Evolutionary conservation across 257 asterid genomes (phyloP).

Genomic region (Nyctanthes arbortristis): DNA sequence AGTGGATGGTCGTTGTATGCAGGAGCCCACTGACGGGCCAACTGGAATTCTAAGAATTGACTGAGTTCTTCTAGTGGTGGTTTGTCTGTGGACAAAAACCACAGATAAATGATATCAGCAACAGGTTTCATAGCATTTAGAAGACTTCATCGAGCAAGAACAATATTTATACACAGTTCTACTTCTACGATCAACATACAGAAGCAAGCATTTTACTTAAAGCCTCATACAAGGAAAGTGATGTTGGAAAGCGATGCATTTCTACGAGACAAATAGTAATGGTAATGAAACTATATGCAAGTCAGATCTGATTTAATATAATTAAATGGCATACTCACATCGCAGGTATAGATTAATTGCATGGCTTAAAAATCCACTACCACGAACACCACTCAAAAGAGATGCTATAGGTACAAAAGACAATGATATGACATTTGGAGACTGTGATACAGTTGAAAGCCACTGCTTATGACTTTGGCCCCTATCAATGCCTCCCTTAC

Average conservation of each 20-base stretch:
- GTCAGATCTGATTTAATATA: too few species aligned
- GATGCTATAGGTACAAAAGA: constrained; percentile 91
- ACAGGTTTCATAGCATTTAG: constrained; percentile 6
- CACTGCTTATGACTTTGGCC: constrained; percentile 88
- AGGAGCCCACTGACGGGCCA: constrained; percentile 98
- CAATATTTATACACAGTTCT: background rate
- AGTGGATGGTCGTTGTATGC: constrained; percentile 87
- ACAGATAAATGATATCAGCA: constrained; percentile 18
- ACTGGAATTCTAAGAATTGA: constrained; percentile 83
- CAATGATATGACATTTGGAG: constrained; percentile 91
- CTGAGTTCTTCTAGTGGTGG: constrained; percentile 89
- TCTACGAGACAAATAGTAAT: background rate
- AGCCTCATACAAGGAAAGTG: background rate
- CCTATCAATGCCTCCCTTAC: constrained; percentile 74
- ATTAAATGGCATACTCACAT: constrained; percentile 59
- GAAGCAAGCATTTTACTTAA: background rate
- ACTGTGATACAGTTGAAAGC: constrained; percentile 83
- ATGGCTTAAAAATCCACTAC: constrained; percentile 88
- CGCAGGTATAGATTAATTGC: constrained; percentile 88
- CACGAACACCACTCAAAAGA: constrained; percentile 73
- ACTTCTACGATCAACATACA: background rate
- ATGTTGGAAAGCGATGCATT: background rate
- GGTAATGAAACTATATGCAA: background rate
- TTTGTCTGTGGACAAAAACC: constrained; percentile 64
- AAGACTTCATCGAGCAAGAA: constrained; percentile 6